Evolutionary conservation across 257 asterid genomes (phyloP).

Genomic region (Eustoma russellianum): DNA sequence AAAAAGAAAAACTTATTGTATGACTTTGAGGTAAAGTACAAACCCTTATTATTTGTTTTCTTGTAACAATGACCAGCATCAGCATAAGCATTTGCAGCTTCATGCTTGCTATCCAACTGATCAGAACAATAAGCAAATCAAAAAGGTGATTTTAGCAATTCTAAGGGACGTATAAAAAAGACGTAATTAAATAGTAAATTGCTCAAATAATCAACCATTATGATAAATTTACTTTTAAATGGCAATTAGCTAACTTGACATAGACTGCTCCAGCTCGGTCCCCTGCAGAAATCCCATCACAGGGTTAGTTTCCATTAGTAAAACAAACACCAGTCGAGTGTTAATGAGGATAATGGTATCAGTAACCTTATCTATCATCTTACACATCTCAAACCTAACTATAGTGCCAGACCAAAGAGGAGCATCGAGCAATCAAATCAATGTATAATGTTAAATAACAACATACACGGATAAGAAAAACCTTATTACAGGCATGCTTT

Average conservation of each 20-base stretch:
- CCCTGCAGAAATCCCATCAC: conserved; percentile 40
- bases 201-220: conserved; percentile 3
- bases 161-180: background rate
- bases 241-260: conserved; percentile 74
- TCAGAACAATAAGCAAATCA: conserved; percentile 10
- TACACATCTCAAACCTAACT: no score
- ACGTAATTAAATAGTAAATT: background rate
- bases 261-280: conserved; percentile 85
- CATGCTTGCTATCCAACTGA: conserved; percentile 94
- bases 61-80: conserved; percentile 93
- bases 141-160: conserved; percentile 4
- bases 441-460: no score
- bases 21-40: conserved; percentile 1
- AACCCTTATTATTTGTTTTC: conserved; percentile 60
- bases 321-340: background rate
- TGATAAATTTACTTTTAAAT: conserved; percentile 48
- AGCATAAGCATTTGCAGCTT: conserved; percentile 80
- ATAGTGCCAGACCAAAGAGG: no score
- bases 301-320: background rate
- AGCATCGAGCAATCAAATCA: no score
- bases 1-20: background rate
- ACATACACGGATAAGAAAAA: no score
- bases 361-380: no score
- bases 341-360: no score
- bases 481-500: no score